A percentile compares a stretch with the other conserved stretches of the same genome.
Evolutionary conservation across 1,139 yeast species (phyloP).

Genomic region (Kodamaea plutei): DNA sequence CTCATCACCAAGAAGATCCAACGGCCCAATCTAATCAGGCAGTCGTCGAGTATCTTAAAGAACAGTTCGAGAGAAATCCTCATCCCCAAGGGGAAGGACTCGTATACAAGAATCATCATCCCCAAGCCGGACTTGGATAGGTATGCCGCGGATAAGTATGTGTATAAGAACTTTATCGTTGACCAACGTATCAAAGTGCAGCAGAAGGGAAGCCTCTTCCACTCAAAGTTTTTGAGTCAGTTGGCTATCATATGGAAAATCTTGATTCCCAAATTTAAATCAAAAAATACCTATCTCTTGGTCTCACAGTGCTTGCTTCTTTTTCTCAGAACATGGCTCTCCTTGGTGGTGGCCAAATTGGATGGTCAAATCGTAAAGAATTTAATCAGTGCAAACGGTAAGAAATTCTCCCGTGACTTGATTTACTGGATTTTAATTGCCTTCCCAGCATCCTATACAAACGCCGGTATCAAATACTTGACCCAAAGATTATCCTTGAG

Average conservation of each 20-base stretch:
- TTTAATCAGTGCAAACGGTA: slow-evolving; percentile 78
- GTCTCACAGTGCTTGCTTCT: slow-evolving; percentile 72
- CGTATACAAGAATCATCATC: slow-evolving; percentile 46
- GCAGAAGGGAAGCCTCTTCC: slow-evolving; percentile 38
- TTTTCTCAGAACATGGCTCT: slow-evolving; percentile 80
- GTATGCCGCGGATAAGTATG: slow-evolving; percentile 66
- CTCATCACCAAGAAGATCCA: slow-evolving; percentile 22
- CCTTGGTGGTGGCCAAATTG: slow-evolving; percentile 77
- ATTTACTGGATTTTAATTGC: slow-evolving; percentile 87
- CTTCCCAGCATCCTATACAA: slow-evolving; percentile 89
- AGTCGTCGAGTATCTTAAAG: slow-evolving; percentile 41
- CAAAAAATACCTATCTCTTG: slow-evolving; percentile 65
- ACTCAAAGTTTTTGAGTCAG: slow-evolving; percentile 71
- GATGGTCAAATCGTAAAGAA: slow-evolving; percentile 93
- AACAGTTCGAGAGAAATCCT: slow-evolving; percentile 54
- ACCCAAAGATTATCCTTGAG: slow-evolving; percentile 75
- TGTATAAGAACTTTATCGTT: slow-evolving; percentile 50
- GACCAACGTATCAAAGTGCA: slow-evolving; percentile 31
- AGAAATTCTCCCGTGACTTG: slow-evolving; percentile 70
- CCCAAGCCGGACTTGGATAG: slow-evolving; percentile 57
- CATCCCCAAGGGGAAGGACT: slow-evolving; percentile 48
- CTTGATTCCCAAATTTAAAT: slow-evolving; percentile 67
- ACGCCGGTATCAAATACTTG: slow-evolving; percentile 81
- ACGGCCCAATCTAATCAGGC: slow-evolving; percentile 41
- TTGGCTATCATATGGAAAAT: slow-evolving; percentile 76